phyloP scores from a whole-genome alignment of 2,329 filamentous ascomycete species.

The Nemania sp. region DNA sequence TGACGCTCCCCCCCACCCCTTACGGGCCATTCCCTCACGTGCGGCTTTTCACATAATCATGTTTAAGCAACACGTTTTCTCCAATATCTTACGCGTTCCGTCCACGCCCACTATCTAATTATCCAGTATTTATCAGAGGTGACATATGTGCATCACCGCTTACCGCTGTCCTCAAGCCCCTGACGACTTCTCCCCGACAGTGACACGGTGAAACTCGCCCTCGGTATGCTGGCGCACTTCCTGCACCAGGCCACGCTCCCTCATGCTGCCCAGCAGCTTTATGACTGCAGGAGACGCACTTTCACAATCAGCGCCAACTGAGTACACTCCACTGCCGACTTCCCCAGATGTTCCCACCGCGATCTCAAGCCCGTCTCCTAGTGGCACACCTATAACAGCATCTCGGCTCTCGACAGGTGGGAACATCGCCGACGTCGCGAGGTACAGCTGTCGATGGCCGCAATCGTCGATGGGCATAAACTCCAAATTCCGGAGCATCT shows the following conservation, averaged over 20 bases:
- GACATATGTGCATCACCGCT: background rate
- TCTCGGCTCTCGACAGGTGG: conserved; percentile 7
- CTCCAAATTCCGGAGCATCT: conserved; percentile 8
- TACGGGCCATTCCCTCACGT: too few species aligned
- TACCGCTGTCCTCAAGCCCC: background rate
- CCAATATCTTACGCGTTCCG: too few species aligned
- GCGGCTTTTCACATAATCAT: too few species aligned
- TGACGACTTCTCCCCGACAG: background rate
- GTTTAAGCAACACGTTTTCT: too few species aligned
- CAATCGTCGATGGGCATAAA: conserved; percentile 19
- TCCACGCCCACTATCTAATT: too few species aligned
- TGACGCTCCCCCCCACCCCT: too few species aligned
- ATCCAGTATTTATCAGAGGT: too few species aligned
- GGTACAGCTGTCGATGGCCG: conserved; percentile 21
- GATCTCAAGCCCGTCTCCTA: conserved; percentile 1
- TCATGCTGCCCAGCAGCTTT: conserved; percentile 4
- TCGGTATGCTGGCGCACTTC: conserved; percentile 22
- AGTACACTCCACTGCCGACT: conserved; percentile 20
- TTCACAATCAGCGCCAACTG: conserved; percentile 20
- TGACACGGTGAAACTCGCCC: conserved; percentile 20
- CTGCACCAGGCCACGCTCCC: conserved; percentile 6
- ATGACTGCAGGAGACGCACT: background rate
- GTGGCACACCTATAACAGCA: background rate
- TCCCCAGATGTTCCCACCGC: conserved; percentile 17
- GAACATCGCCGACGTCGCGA: conserved; percentile 22